A percentile compares a stretch with the other conserved stretches of the same genome.
phyloP scores from a whole-genome alignment of 495 filamentous ascomycete genomes.

The Talaromyces proteolyticus region DNA sequence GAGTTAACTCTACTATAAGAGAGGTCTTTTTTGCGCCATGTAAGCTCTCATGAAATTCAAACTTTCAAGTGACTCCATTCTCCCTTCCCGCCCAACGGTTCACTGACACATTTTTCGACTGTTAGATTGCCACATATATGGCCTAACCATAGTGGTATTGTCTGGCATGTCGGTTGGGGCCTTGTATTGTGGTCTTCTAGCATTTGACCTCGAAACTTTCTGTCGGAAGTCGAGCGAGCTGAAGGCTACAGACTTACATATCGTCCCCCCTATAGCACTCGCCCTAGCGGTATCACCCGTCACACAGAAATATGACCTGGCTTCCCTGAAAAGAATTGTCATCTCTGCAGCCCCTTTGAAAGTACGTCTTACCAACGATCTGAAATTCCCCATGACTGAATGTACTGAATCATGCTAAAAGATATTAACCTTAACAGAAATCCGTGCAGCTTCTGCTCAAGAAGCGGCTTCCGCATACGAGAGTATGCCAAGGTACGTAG shows the following conservation, averaged over 20 bases:
- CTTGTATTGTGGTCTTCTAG: neutral
- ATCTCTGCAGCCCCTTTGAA: neutral
- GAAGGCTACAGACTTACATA: neutral
- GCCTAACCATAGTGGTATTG: neutral
- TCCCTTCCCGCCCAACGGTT: too few species aligned
- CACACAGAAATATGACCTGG: neutral
- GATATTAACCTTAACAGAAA: too few species aligned
- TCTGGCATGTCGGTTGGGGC: neutral
- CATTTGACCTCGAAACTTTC: neutral
- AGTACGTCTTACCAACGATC: neutral
- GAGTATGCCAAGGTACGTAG: too few species aligned
- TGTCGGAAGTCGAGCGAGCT: conserved; percentile 1
- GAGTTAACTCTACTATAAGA: too few species aligned
- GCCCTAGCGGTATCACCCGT: neutral
- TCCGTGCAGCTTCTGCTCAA: too few species aligned
- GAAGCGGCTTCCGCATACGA: too few species aligned
- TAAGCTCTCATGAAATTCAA: too few species aligned
- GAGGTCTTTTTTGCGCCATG: too few species aligned
- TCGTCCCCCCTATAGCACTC: neutral
- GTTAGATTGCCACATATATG: conserved; percentile 1
- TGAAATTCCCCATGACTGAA: too few species aligned
- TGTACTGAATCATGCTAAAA: too few species aligned
- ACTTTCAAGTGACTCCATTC: too few species aligned
- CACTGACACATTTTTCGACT: too few species aligned
- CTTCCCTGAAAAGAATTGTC: neutral